Conservation (phyloP, 2,329 filamentous ascomycete genomes). For the Penicillium sp. region DNA sequence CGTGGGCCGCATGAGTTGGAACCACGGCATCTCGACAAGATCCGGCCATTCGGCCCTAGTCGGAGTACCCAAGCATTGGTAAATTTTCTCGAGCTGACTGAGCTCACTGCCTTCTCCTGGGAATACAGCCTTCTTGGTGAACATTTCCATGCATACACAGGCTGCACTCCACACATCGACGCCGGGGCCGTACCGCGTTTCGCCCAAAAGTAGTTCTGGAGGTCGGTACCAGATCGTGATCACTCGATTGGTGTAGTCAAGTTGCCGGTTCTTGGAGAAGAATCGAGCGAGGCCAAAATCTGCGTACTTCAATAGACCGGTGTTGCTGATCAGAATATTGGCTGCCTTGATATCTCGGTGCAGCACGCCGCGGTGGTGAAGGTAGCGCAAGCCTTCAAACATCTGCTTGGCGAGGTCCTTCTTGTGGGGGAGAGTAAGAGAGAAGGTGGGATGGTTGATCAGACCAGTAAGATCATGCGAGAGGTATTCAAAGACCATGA, state of each 20-base stretch:
- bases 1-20: conserved; percentile 77
- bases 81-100: conserved; percentile 95
- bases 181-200: conserved; percentile 82
- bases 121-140: conserved; percentile 88
- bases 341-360: conserved; percentile 98
- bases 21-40: conserved; percentile 93
- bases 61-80: conserved; percentile 82
- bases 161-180: conserved; percentile 97
- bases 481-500: conserved; percentile 99
- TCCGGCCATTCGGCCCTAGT: conserved; percentile 80
- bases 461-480: conserved; percentile 93
- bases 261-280: conserved; percentile 82
- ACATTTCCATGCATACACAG: conserved; percentile 94
- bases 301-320: conserved; percentile 82
- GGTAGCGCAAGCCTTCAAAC: conserved; percentile 88
- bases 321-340: conserved; percentile 89
- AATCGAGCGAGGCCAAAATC: conserved; percentile 96
- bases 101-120: conserved; percentile 94
- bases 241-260: conserved; percentile 96
- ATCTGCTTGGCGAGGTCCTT: conserved; percentile 90
- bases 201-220: conserved; percentile 81
- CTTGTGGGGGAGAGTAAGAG: conserved; percentile 75
- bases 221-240: conserved; percentile 98
- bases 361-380: conserved; percentile 86
- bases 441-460: conserved; percentile 89